Base-by-base conservation (phyloP, 192 early-diverging fungal genomes). In the Linnemannia schmuckeri region DNA sequence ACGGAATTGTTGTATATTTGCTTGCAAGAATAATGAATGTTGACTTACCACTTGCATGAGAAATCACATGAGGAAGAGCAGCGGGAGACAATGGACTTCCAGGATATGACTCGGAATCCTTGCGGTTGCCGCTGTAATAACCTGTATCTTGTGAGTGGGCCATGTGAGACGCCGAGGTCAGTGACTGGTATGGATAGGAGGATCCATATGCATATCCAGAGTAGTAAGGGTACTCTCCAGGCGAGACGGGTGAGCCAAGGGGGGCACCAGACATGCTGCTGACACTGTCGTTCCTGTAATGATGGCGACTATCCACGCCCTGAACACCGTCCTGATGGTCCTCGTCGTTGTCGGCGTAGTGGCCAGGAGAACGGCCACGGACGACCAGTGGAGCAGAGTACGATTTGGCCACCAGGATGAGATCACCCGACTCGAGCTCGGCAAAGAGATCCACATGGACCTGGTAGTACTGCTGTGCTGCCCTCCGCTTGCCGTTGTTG, bases 381-480 rank as follows among this genome's bases (percentile, higher is more conserved):
- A 99, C 98, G 1, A 99, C 97, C 54, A 99, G 89, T 17, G 93
- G 95, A 27, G 94, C 96, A 20, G 96, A 98, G 78, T 93, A 90
- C 30, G 91, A 91, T 4, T 89, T 90, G 4, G 97, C 97, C 3
- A 97, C 91, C 44, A 93, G 55, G 17, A 81, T 74, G 70, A 80
- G 74, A 17, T 92, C 90, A 55, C 93, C 94, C 42, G 92, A 91
- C 22, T 92, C 93, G 52, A 91, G 91, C 61, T 94, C 92, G 24
- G 93, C 97, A 83, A 92, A 95, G 41, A 99, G 90, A 80, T 96
- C 95, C 1, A 97, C 93, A 35, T 92, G 84, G 66, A 99, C 90
- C 30, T 94, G 91, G 82, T 98, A 97, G 89, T 97, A 98, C 87
- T 99, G 98, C 88, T 99, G 98, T 17, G 97, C 97, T 33, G 96